phyloP scores from a whole-genome alignment of 2,329 filamentous ascomycete genomes.

The Pestalotiopsis sp. region DNA sequence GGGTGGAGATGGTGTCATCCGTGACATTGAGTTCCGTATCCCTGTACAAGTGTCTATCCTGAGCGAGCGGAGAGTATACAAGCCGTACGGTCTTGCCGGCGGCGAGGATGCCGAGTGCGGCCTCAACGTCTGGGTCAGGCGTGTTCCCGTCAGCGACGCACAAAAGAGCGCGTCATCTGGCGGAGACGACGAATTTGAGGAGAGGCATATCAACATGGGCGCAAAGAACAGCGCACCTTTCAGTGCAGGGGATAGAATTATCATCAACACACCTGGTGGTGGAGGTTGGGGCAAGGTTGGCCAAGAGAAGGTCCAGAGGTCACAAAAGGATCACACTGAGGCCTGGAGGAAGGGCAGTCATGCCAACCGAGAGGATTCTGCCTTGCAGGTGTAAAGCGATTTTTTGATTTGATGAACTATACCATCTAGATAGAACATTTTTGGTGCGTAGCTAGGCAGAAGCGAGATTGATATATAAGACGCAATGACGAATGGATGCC shows the following conservation, averaged over 20 bases:
- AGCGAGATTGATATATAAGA: no score
- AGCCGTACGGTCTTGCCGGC: constrained; percentile 79
- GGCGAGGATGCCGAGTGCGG: constrained; percentile 79
- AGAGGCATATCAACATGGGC: constrained; percentile 70
- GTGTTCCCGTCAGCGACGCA: constrained; percentile 60
- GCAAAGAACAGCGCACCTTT: constrained; percentile 81
- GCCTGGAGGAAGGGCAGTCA: constrained; percentile 59
- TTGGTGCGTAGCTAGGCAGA: no score
- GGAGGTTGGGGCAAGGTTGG: constrained; percentile 73
- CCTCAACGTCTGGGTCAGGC: constrained; percentile 84
- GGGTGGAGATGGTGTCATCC: constrained; percentile 70
- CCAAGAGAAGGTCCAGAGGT: constrained; percentile 52
- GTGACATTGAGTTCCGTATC: constrained; percentile 75
- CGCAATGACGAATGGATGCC: no score
- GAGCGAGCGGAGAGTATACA: constrained; percentile 71
- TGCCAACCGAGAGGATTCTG: constrained; percentile 57
- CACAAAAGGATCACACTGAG: constrained; percentile 54
- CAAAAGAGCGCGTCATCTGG: constrained; percentile 35
- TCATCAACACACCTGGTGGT: constrained; percentile 76
- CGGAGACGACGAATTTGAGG: constrained; percentile 49
- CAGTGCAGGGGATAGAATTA: constrained; percentile 75
- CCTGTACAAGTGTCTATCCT: constrained; percentile 73
- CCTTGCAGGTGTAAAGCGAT: constrained; percentile 48
- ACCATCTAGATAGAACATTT: no score
- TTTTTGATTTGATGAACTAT: no score